Evolutionary conservation across 176 grass and related monocot species (phyloP).

Genomic region (Hordeum marinum): DNA sequence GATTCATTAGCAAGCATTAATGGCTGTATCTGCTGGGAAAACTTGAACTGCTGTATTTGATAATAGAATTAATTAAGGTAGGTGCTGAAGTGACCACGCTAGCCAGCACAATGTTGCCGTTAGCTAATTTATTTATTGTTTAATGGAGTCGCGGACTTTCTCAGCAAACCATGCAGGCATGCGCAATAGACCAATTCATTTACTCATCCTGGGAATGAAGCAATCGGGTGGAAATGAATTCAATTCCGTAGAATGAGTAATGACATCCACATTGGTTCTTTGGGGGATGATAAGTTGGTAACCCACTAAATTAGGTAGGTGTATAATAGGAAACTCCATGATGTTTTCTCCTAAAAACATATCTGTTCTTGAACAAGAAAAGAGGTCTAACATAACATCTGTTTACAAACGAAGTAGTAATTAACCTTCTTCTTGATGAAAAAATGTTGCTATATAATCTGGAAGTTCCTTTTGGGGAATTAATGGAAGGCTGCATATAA

Average conservation of each 20-base stretch:
- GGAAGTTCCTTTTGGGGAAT: not conserved
- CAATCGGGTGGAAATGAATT: not conserved
- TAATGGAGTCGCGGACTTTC: not conserved
- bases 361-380: not conserved
- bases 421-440: not conserved
- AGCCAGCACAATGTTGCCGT: not conserved
- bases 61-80: not conserved
- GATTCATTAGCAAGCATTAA: not conserved
- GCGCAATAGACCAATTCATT: not conserved
- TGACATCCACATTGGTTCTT: not conserved
- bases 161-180: not conserved
- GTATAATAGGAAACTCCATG: not conserved
- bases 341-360: not conserved
- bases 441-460: not conserved
- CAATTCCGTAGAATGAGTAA: not conserved
- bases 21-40: not conserved
- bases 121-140: not conserved
- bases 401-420: not conserved
- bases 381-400: not conserved
- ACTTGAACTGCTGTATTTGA: not conserved
- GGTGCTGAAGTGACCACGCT: not conserved
- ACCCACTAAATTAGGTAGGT: not conserved
- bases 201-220: not conserved
- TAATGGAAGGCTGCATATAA: not conserved
- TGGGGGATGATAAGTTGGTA: not conserved